Evolutionary conservation across 148 eudicot genomes (phyloP), one percentile per base, ranked within the genome.

Genomic region (Fagopyrum tataricum): DNA sequence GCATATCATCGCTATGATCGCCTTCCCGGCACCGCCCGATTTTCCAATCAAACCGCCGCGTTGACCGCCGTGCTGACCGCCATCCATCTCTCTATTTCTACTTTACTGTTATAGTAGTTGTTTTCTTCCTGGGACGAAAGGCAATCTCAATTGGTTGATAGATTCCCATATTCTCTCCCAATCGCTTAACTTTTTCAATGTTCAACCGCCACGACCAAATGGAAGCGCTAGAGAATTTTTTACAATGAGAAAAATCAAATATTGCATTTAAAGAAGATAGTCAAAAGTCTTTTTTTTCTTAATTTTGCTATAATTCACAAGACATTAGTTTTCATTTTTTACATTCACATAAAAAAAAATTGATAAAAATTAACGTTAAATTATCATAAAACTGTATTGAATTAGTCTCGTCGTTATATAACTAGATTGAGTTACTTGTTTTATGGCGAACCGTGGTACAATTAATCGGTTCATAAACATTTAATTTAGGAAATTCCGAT

Each of bases 1-100:
- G 72, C 96, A 84, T 20, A 91, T 76, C 56, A 90, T 52, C 46
- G 81, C 70, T 71, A 88, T 88, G 71, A 81, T 24, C 42, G 87
- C 85, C 69, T 81, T 90, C 59, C 92, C 91, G 18, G 79, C 80
- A 58, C 72, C 84, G 42, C 76, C 73, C 47, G 78, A 69, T 51
- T 75, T 73, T 13, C 48, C 47, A 52, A 53, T 10, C 6, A 24
- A 1, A 18, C 43, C 20, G 41, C 44, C 20, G 9, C 69, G 69
- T 64, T 37, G 69, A 39, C 69, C 69, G 42, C 18, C 69, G 10
- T 64, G 67, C 26, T 39, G 43, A 64, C 44, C 69, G 43, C 69
- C 44, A 6, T 64, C 69, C 44, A 64, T 64, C 18, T 37, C 69
- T 64, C 18, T 7, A 31, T 26, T n/a, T 6, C 43, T 64, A 13